Evolutionary conservation across 2,329 filamentous ascomycete genomes (phyloP), one percentile per base, ranked within the genome.

Genomic region (Penicillium concentricum): DNA sequence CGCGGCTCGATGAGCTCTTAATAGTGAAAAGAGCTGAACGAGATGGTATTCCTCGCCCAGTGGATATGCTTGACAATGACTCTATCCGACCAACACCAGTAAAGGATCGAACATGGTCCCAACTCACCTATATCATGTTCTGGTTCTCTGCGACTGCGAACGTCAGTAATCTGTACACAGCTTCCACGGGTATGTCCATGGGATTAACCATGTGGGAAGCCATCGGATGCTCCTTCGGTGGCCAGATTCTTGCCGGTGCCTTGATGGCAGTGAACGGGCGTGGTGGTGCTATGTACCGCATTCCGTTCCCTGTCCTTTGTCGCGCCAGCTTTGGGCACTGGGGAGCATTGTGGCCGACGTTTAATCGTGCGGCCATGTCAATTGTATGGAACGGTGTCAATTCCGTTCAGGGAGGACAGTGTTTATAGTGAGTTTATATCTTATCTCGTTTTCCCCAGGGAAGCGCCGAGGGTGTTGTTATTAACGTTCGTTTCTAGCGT

Each of bases 161-260:
- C 22, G 73, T 76, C 5, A 72, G 71, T 24, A 74, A 73, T 54
- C 71, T 75, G 66, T 76, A 79, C 64, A 68, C 72, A 15, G 72
- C 71, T 2, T 73, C 72, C 6, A 72, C 76, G 5, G 76, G 72
- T 2, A 73, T 77, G 61, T 68, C 76, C 2, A 59, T 76, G 9
- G 80, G 80, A 10, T 66, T 82, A 22, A 76, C 72, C 39, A 79
- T 81, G 73, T 82, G 80, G 80, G 79, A 82, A 61, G 73, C 74
- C 15, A 57, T 82, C 28, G 76, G 64, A 45, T 72, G 76, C 65
- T 64, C 72, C 42, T 65, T 76, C 30, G 76, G 70, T 5, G 80
- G 80, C 41, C 73, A 79, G 35, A 67, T 72, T 24, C 65, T 81
- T 2, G 62, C 62, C 0, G 65, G 62, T 2, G 44, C 35, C 15